phyloP scores from a whole-genome alignment of 2,329 filamentous ascomycete species.

The Zalaria obscura region DNA sequence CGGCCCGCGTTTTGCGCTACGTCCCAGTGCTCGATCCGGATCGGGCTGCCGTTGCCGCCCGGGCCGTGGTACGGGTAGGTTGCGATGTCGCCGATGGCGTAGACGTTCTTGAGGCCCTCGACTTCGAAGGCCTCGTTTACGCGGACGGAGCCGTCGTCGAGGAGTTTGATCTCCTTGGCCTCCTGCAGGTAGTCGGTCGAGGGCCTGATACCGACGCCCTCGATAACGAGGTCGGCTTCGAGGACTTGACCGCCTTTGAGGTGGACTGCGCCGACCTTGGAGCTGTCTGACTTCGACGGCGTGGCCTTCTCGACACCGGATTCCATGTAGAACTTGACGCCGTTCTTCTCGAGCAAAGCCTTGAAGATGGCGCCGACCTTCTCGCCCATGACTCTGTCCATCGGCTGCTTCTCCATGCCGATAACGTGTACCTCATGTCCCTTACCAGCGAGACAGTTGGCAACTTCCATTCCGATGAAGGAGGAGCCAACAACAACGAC shows the following conservation, averaged over 20 bases:
- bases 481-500: conserved; percentile 84
- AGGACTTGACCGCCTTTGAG: conserved; percentile 78
- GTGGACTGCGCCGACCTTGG: conserved; percentile 63
- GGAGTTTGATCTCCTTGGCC: conserved; percentile 54
- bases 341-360: conserved; percentile 65
- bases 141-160: conserved; percentile 77
- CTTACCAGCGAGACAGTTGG: conserved; percentile 58
- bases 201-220: conserved; percentile 79
- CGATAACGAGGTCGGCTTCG: conserved; percentile 76
- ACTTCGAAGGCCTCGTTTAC: conserved; percentile 73
- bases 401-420: conserved; percentile 73
- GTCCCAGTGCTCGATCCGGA: conserved; percentile 96
- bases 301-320: conserved; percentile 73
- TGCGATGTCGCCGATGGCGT: conserved; percentile 88
- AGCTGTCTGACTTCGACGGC: conserved; percentile 50
- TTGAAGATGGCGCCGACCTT: conserved; percentile 72
- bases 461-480: conserved; percentile 98
- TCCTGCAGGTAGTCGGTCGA: conserved; percentile 70
- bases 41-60: conserved; percentile 55
- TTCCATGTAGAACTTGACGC: conserved; percentile 75
- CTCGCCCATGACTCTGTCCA: conserved; percentile 74
- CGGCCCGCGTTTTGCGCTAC: conserved; percentile 90
- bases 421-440: conserved; percentile 77
- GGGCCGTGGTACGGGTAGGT: conserved; percentile 90
- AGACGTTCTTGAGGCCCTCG: conserved; percentile 65